These are phyloP conservation scores for Annulohypoxylon nitens DNA, from an alignment of 495 filamentous ascomycete species.

Conservation along the genomic window DNA sequence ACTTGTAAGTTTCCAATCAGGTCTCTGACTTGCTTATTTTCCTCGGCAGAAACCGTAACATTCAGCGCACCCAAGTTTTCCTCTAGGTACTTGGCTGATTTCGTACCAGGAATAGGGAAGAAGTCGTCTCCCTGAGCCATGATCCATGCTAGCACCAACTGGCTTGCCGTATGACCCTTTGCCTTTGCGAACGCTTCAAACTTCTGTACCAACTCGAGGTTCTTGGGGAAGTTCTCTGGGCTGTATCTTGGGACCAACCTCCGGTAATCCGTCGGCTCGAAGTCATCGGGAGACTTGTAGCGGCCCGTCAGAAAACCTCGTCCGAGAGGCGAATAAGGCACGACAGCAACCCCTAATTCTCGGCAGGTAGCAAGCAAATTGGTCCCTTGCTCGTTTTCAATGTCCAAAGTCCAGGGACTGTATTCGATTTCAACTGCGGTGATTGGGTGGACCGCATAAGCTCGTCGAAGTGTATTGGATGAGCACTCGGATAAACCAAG, in stretches of 20 bases:
- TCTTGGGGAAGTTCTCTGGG: slow-evolving; percentile 68
- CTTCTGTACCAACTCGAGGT: slow-evolving; percentile 64
- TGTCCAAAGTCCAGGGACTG: slow-evolving; percentile 58
- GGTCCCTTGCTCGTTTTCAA: slow-evolving; percentile 55
- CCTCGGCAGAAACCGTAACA: slow-evolving; percentile 54
- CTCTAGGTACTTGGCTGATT: slow-evolving; percentile 67
- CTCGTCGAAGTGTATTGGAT: slow-evolving; percentile 56
- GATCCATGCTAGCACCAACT: slow-evolving; percentile 70
- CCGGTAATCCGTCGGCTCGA: slow-evolving; percentile 59
- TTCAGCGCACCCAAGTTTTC: slow-evolving; percentile 66
- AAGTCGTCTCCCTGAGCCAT: slow-evolving; percentile 69
- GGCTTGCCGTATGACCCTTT: slow-evolving; percentile 62
- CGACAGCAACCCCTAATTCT: slow-evolving; percentile 62
- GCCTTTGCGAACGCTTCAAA: slow-evolving; percentile 60
- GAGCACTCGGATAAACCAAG: slow-evolving; percentile 63
- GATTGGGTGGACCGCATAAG: slow-evolving; percentile 53
- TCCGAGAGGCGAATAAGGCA: slow-evolving; percentile 64
- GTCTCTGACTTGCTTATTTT: slow-evolving; percentile 32
- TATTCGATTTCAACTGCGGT: slow-evolving; percentile 64
- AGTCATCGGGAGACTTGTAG: slow-evolving; percentile 51
- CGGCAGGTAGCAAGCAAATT: slow-evolving; percentile 57
- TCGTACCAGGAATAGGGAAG: slow-evolving; percentile 70
- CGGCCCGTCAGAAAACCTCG: slow-evolving; percentile 62
- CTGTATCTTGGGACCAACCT: slow-evolving; percentile 58
- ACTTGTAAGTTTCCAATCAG: slow-evolving; percentile 31